Conservation (phyloP, 345 rosid species). For the Triadica sebifera region DNA sequence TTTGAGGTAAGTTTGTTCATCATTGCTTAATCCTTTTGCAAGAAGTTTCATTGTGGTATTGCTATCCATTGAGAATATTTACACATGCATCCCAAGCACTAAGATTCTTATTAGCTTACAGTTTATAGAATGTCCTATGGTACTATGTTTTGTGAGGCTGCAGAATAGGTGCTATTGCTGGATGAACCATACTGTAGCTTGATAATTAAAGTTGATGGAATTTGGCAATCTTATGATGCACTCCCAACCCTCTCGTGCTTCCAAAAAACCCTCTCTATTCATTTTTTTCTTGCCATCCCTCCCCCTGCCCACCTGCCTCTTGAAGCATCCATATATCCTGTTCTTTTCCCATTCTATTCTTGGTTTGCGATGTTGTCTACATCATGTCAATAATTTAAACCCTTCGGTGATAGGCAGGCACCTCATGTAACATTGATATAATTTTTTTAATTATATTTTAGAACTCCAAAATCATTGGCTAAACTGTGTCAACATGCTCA, state of each 20-base stretch:
- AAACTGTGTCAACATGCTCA: neutral
- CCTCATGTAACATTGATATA: no score
- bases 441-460: no score
- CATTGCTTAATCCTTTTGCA: neutral
- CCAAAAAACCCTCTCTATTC: no score
- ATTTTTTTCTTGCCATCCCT: no score
- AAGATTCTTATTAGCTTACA: neutral
- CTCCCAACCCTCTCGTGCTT: no score
- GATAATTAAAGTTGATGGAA: neutral
- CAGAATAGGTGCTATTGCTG: neutral
- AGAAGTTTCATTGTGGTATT: neutral
- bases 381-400: no score
- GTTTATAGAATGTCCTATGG: neutral
- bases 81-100: neutral
- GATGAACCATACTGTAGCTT: no score
- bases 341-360: no score
- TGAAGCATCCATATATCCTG: no score
- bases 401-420: no score
- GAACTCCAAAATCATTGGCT: neutral
- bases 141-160: neutral
- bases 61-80: neutral
- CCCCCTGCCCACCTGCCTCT: no score
- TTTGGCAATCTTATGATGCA: neutral
- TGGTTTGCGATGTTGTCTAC: no score
- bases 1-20: constrained; percentile 38